Evolutionary conservation across 2,329 filamentous ascomycete species (phyloP), one percentile per base, ranked within the genome.

Genomic region (Fusarium nodosum): DNA sequence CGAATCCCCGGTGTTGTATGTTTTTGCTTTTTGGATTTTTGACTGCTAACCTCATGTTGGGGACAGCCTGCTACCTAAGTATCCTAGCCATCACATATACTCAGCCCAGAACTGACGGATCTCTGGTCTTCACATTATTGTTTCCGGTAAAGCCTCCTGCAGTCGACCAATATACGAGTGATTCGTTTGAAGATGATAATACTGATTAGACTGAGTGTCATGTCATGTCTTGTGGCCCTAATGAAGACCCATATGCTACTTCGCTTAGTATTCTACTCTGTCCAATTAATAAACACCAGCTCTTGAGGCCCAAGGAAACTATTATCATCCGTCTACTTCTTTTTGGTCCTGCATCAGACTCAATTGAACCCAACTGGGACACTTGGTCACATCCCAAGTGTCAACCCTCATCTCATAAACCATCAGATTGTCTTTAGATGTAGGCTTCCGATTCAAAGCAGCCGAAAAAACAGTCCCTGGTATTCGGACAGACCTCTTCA

Each of bases 1-100:
- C 54, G 54, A 57, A 57, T 53, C 46, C 54, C 54, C 22, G 54
- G 54, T 57, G 54, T 57, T 53, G 54, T 57, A 57, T 57, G 54
- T 53, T 20, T 39, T 31, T 46, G 24, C 18, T 18, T 16, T 22
- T 20, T 20, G n/a, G 7, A 39, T 18, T 33, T 51, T 41, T 18
- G 36, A 10, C 13, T n/a, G 5, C 24, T 30, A 11, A 11, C 11
- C 2, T 30, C 28, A 20, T 31, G 22, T 16, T 41, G 7, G 20
- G 46, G 34, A 31, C 34, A 16, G 18, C 15, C 5, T 26, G 13
- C 12, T 34, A 22, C 20, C 20, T 16, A 9, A 16, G 38, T 24
- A 24, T 13, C n/a, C 7, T 20, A 20, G 36, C 7, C 39, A 42
- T 16, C 20, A 5, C 4, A 10, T 42, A 42, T 10, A 24, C 13